phyloP scores from a whole-genome alignment of 768 basidiomycete species.

The Boletus huronensis region DNA sequence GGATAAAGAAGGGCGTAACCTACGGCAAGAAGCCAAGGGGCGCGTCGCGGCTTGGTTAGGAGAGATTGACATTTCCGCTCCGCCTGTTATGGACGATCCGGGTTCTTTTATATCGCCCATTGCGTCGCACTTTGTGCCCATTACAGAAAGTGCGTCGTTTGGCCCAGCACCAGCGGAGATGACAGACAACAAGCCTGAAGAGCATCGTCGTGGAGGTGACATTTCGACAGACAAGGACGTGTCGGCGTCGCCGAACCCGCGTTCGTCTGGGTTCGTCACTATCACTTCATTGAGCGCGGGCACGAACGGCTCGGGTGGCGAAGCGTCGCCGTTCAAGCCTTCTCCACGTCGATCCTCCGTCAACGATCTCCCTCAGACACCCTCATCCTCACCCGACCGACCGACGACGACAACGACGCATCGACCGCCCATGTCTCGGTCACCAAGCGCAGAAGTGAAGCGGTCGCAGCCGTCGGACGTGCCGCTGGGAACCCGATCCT shows the following conservation, averaged over 20 bases:
- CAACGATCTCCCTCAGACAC: slow-evolving; percentile 17
- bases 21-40: slow-evolving; percentile 55
- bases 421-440: slow-evolving; percentile 4
- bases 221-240: slow-evolving; percentile 15
- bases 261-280: slow-evolving; percentile 74
- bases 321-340: slow-evolving; percentile 7
- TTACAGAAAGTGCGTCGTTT: slow-evolving; percentile 24
- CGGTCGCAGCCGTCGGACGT: neutral
- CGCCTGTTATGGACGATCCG: slow-evolving; percentile 42
- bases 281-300: slow-evolving; percentile 48
- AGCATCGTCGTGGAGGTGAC: slow-evolving; percentile 1
- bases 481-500: neutral
- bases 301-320: slow-evolving; percentile 1
- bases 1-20: slow-evolving; percentile 36
- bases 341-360: slow-evolving; percentile 20
- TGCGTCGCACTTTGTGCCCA: slow-evolving; percentile 28
- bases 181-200: slow-evolving; percentile 1
- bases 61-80: slow-evolving; percentile 54
- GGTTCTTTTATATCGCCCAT: slow-evolving; percentile 34
- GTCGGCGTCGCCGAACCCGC: slow-evolving; percentile 56
- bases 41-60: slow-evolving; percentile 79
- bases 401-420: neutral
- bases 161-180: slow-evolving; percentile 6
- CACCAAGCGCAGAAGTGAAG: slow-evolving; percentile 16
- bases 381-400: neutral